Evolutionary conservation across 2,329 filamentous ascomycete species (phyloP).

Genomic region (Penicillium sclerotigenum): DNA sequence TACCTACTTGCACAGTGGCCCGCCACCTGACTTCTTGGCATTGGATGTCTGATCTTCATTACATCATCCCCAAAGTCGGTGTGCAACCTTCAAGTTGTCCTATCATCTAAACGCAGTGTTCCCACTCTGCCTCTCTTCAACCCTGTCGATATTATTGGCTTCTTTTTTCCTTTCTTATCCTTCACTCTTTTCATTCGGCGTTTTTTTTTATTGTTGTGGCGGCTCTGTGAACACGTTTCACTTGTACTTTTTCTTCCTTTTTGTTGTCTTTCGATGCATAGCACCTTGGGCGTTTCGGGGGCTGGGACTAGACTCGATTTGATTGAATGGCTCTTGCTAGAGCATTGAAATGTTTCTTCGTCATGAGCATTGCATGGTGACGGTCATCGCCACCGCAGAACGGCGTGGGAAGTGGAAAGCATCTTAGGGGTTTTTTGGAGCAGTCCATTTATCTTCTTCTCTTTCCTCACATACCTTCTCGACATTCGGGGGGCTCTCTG

Average conservation of each 20-base stretch:
- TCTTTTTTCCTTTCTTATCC: slow-evolving; percentile 3
- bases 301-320: slow-evolving; percentile 37
- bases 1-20: slow-evolving; percentile 24
- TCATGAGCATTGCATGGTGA: slow-evolving; percentile 27
- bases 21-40: slow-evolving; percentile 26
- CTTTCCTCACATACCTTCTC: slow-evolving; percentile 6
- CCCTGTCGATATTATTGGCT: slow-evolving; percentile 18
- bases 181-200: slow-evolving; percentile 10
- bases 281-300: slow-evolving; percentile 37
- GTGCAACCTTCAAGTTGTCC: slow-evolving; percentile 9
- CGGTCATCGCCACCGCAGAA: slow-evolving; percentile 31
- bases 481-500: slow-evolving; percentile 10
- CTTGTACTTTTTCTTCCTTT: slow-evolving; percentile 22
- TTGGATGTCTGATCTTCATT: slow-evolving; percentile 4
- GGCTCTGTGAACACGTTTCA: slow-evolving; percentile 19
- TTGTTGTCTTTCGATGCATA: slow-evolving; percentile 37
- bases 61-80: slow-evolving; percentile 16
- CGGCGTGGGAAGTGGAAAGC: slow-evolving; percentile 30
- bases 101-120: slow-evolving; percentile 6
- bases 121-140: slow-evolving; percentile 10
- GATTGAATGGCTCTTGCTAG: slow-evolving; percentile 31
- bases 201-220: slow-evolving; percentile 15
- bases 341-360: slow-evolving; percentile 35
- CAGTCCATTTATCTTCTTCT: slow-evolving; percentile 24
- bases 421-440: slow-evolving; percentile 29